Evolutionary conservation across 495 filamentous ascomycete genomes (phyloP), one percentile per base, ranked within the genome.

Genomic region (Penicillium roqueforti): DNA sequence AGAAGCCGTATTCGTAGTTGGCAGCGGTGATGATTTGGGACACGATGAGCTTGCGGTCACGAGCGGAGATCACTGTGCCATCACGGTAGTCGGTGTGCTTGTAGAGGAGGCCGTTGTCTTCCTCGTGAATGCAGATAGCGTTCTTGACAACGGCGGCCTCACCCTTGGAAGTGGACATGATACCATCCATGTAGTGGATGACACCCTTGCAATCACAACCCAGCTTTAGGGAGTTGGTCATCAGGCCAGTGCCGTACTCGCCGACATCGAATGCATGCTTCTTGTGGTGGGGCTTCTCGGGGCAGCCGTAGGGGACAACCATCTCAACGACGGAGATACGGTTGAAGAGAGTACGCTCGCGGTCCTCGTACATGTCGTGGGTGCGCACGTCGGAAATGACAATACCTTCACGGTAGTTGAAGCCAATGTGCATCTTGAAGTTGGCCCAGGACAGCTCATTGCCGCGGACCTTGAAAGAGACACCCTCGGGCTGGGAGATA

Each of bases 321-420:
- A 92, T 91, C 63, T 92, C 88, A 29, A 79, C 82, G 14, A 91
- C 69, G 10, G 80, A 80, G 3, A 91, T 66, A 3, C 88, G 77
- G 69, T 87, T 88, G 56, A 91, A 79, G 3, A 92, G 74, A 1
- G 87, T 87, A 26, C 92, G 81, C 41, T 87, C 79, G 28, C 75
- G 85, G 29, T 91, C 91, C 62, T 90, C 85, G 62, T 90, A 91
- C 56, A 79, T 88, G 71, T 96, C 92, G 62, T 91, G 92, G 74
- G 85, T 92, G 29, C 87, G 91, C 62, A 96, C 89, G 68, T 96
- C 89, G 68, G 89, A 92, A 23, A 97, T 78, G n/a, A 96, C 85
- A 53, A 96, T 88, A 39, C 92, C 92, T 68, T 97, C 92, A 18
- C 89, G 83, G 71, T 96, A 91, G 77, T 92, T 96, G 73, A 91